phyloP scores from a whole-genome alignment of 108 stramenopile species.

The Nitzschia palea region DNA sequence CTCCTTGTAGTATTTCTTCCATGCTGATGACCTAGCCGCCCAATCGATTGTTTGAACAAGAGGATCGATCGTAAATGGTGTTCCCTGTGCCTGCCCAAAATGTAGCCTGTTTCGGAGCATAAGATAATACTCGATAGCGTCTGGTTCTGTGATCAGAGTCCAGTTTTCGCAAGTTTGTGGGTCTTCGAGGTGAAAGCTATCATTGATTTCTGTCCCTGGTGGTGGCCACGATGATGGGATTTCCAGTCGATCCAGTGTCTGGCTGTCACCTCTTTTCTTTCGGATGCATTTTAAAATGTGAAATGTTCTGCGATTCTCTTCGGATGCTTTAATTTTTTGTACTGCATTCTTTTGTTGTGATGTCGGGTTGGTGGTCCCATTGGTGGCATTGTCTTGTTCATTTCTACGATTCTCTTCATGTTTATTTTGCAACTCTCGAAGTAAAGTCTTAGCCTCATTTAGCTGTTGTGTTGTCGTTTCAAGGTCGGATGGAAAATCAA shows the following conservation, averaged over 20 bases:
- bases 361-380: too few species aligned
- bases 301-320: too few species aligned
- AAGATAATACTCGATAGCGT: conserved; percentile 1
- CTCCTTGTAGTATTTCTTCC: neutral
- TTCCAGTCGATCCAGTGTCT: neutral
- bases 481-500: too few species aligned
- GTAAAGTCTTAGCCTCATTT: too few species aligned
- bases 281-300: too few species aligned
- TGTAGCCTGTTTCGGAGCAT: neutral
- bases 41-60: neutral
- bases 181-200: neutral
- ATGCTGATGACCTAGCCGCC: neutral
- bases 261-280: neutral
- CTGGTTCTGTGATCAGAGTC: neutral
- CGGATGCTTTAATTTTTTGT: too few species aligned
- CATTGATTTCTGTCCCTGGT: neutral
- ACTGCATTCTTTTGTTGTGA: too few species aligned
- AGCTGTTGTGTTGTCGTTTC: too few species aligned
- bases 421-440: too few species aligned
- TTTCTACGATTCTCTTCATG: neutral
- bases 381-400: neutral
- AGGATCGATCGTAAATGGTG: neutral
- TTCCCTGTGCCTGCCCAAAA: neutral
- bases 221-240: neutral
- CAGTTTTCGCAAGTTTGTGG: neutral